Evolutionary conservation across 2,329 filamentous ascomycete species (phyloP), one percentile per base, ranked within the genome.

Genomic region (Cytospora piceae): DNA sequence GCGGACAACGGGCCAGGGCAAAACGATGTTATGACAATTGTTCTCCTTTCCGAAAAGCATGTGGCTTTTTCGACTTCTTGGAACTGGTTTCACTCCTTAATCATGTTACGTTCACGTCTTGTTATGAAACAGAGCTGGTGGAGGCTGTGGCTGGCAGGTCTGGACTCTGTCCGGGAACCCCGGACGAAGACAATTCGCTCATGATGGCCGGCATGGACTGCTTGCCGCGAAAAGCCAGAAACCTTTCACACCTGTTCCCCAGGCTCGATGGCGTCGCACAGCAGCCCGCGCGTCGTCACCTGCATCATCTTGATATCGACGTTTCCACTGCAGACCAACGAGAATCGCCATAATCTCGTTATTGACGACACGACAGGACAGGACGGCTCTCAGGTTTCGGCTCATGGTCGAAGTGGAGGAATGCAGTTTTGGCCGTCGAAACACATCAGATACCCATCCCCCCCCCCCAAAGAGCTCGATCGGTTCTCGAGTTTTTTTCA

Each of bases 1-100:
- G 78, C 78, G 77, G 77, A 78, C 76, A 72, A 72, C 73, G 76
- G 77, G 67, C 74, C 72, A 73, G 74, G 75, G 78, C 73, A 77
- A 80, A 75, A 81, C 74, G 79, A 80, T 73, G 74, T 79, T 73
- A 80, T 74, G 79, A 79, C 73, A 68, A 62, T n/a, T 58, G 62
- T 69, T 67, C 68, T 73, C 67, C 68, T 71, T 70, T 72, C 65
- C 71, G 67, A 70, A 78, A 75, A 76, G 73, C 73, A 75, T 71
- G 72, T 71, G 73, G 70, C 71, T 73, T 70, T 73, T 74, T 72
- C 65, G 68, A 71, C 72, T 71, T 71, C 64, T 70, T 71, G 57
- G 68, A 71, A 74, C 72, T 73, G 74, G 74, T 73, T 76, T 76
- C 74, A 75, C 72, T 74, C 73, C 73, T 75, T 78, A 76, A 74